Base-by-base conservation (phyloP, 108 stramenopile species). In the Pseudonitzschia multistriata region DNA sequence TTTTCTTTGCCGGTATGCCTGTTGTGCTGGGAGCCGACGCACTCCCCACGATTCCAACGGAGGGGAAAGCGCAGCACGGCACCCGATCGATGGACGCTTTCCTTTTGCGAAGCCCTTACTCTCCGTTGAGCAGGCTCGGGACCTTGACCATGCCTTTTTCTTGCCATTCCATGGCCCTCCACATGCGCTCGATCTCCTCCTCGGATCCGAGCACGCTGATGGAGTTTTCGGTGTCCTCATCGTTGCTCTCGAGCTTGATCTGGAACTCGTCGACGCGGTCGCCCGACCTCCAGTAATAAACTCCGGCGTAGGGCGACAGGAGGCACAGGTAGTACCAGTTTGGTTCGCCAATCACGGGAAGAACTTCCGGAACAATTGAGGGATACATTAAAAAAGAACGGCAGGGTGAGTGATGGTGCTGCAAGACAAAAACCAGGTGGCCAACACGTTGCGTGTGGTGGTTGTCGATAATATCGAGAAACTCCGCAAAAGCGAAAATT, bases 131-230 rank as follows among this genome's bases (percentile, higher is more conserved):
- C 40, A 97, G 66, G 40, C 97, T 94, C 25, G 88, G 87, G 4
- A 97, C 90, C 68, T 91, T 88, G 3, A 97, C 91, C 94, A 95
- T 97, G 8, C 97, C 97, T 80, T 96, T 93, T 82, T 97, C 93
- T 79, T 76, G 69, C 81, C 90, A 91, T 33, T 89, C 91, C 80
- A 97, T 69, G 22, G 90, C 88, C 55, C 88, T 78, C 84, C 92
- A 93, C 88, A 97, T 89, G 35, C 97, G 89, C 57, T 96, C 95
- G 33, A 97, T 77, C 82, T 97, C 97, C 71, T 97, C 96, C 49
- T 96, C 94, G 56, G 85, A 89, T 24, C 91, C 91, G 36, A 80
- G 73, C 8, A 91, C 81, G 10, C 78, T 84, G 62, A 97, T 84
- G 63, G 91, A 88, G 74, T 93, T 92, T 69, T 84, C 78, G 29